Base-by-base conservation (phyloP, 1,284 basidiomycete genomes). In the Sanghuangporus weigelae region DNA sequence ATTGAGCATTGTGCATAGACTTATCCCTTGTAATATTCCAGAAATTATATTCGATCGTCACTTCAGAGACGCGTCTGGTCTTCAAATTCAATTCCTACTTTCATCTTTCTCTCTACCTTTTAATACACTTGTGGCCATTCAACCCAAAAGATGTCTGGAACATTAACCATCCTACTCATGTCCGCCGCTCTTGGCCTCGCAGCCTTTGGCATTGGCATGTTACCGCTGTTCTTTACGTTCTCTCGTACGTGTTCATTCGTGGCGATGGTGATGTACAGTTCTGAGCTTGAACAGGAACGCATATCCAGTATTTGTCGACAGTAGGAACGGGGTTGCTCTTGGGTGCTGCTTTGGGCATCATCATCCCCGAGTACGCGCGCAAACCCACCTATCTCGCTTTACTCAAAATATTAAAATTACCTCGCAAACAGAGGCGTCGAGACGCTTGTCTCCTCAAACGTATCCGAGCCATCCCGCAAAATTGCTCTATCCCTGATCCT, bases 341-440 rank as follows among this genome's bases (percentile, higher is more conserved):
- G 26, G 95, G 95, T 14, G 90, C 94, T 6, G 93, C 93, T 0
- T 76, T 97, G 68, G 92, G 93, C 10, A 86, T 97, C 36, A 93
- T 97, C 70, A 90, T 97, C 62, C 95, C 95, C 21, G 95, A 97
- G 92, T 93, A 51, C 16, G 53, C 44, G 65, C 42, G 42, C 57
- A 50, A 23, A 21, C 12, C 12, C 42, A 54, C 39, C 53, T 23
- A 44, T n/a, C 36, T 35, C 44, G 7, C 12, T 46, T 21, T 14
- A 11, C 21, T 46, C 16, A 31, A 38, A 38, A 39, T 14, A 31
- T 14, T 53, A 50, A 5, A 21, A 62, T 65, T 23, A 7, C 14
- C 14, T 51, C 31, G 50, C 4, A 3, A 26, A 7, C 68, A 90
- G 87, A 75, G 87, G 89, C 57, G 78, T 90, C 36, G 87, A 88